phyloP scores from a whole-genome alignment of 2,329 filamentous ascomycete genomes.

The Cladophialophora carrionii region DNA sequence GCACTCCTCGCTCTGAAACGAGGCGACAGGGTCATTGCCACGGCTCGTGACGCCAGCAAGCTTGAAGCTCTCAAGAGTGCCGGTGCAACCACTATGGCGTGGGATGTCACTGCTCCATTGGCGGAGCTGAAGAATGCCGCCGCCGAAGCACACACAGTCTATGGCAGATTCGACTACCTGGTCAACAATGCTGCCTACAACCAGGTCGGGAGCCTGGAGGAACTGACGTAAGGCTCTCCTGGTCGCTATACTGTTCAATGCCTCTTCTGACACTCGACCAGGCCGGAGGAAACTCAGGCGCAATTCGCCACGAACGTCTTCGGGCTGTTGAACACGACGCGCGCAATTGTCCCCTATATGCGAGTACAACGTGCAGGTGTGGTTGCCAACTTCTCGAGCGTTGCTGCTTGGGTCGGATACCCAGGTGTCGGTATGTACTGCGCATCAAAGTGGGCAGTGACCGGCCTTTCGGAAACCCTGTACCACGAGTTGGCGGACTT shows the following conservation, averaged over 20 bases:
- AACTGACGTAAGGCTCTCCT: slow-evolving; percentile 33
- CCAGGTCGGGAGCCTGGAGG: slow-evolving; percentile 41
- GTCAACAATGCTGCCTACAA: slow-evolving; percentile 45
- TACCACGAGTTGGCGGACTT: slow-evolving; percentile 43
- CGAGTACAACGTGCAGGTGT: slow-evolving; percentile 42
- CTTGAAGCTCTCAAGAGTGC: slow-evolving; percentile 39
- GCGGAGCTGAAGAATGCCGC: slow-evolving; percentile 25
- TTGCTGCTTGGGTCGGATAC: slow-evolving; percentile 41
- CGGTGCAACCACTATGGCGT: slow-evolving; percentile 38
- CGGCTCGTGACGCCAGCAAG: slow-evolving; percentile 41
- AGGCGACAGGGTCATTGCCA: slow-evolving; percentile 46
- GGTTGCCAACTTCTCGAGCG: slow-evolving; percentile 46
- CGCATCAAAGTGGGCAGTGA: slow-evolving; percentile 45
- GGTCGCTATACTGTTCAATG: background rate
- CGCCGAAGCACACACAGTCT: slow-evolving; percentile 23
- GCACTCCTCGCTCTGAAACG: slow-evolving; percentile 39
- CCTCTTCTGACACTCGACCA: too few species aligned
- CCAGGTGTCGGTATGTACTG: slow-evolving; percentile 43
- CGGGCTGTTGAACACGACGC: slow-evolving; percentile 45
- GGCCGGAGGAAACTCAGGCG: slow-evolving; percentile 37
- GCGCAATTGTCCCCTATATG: slow-evolving; percentile 46
- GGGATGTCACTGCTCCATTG: slow-evolving; percentile 38
- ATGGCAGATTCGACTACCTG: slow-evolving; percentile 43
- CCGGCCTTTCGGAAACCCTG: slow-evolving; percentile 36
- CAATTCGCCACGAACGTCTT: slow-evolving; percentile 48